Conservation (phyloP, 2,329 filamentous ascomycete species). For the Aspergillus viridinutans region DNA sequence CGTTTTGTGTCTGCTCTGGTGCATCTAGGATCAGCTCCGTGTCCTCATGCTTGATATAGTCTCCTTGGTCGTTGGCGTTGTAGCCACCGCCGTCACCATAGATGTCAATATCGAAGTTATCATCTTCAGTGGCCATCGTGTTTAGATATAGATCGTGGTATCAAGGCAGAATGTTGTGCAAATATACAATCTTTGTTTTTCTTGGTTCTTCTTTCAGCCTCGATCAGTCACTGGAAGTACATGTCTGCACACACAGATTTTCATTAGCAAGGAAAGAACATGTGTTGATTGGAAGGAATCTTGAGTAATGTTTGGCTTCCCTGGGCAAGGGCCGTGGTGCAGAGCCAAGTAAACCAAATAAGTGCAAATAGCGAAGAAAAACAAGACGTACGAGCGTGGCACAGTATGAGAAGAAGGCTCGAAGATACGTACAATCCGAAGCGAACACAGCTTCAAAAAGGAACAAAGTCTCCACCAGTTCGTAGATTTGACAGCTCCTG, state of each 20-base stretch:
- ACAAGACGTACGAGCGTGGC: constrained; percentile 10
- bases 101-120: constrained; percentile 69
- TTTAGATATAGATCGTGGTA: constrained; percentile 24
- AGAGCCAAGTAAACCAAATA: background rate
- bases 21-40: constrained; percentile 37
- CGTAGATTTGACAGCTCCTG: constrained; percentile 12
- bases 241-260: constrained; percentile 37
- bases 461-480: constrained; percentile 20
- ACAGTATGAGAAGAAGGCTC: constrained; percentile 20
- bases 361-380: constrained; percentile 6
- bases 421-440: constrained; percentile 41
- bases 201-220: constrained; percentile 21
- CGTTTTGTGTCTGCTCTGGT: constrained; percentile 30
- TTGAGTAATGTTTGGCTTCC: background rate
- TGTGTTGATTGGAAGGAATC: background rate
- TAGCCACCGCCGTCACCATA: constrained; percentile 57
- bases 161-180: constrained; percentile 28
- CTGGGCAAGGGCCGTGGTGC: background rate
- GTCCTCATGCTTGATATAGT: constrained; percentile 37
- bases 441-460: constrained; percentile 21
- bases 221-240: constrained; percentile 38
- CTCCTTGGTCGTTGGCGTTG: constrained; percentile 46
- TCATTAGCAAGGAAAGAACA: constrained; percentile 36
- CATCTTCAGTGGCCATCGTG: constrained; percentile 55
- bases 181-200: constrained; percentile 37